phyloP scores from a whole-genome alignment of 495 filamentous ascomycete species.

The Opeltia flavorubescens region DNA sequence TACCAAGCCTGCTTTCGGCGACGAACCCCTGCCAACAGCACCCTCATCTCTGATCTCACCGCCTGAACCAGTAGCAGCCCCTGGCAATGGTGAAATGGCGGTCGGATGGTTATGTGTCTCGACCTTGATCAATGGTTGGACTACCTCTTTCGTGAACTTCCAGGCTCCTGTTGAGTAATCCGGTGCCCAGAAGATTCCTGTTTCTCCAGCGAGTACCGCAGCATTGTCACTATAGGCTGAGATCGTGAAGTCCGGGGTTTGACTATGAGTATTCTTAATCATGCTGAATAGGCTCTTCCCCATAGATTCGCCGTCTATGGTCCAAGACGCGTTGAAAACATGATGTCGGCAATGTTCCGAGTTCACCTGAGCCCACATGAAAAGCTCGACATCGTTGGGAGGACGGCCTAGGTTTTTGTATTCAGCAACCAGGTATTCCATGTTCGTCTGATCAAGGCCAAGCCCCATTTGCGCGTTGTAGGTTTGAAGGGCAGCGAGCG shows the following conservation, averaged over 20 bases:
- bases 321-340: constrained; percentile 95
- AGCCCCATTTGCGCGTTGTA: constrained; percentile 75
- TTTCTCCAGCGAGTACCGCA: constrained; percentile 53
- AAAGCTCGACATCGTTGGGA: constrained; percentile 85
- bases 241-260: constrained; percentile 61
- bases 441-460: constrained; percentile 75
- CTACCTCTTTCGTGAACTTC: constrained; percentile 70
- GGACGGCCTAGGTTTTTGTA: constrained; percentile 56
- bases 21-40: constrained; percentile 82
- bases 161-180: constrained; percentile 73
- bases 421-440: constrained; percentile 81
- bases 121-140: constrained; percentile 86
- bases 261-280: constrained; percentile 86
- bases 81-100: constrained; percentile 69
- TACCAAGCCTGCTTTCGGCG: constrained; percentile 80
- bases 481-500: constrained; percentile 56
- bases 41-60: constrained; percentile 94
- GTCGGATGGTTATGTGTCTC: constrained; percentile 98
- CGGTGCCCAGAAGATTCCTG: constrained; percentile 69
- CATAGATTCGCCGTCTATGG: constrained; percentile 79
- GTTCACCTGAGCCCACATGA: constrained; percentile 96
- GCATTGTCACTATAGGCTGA: constrained; percentile 98
- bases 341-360: constrained; percentile 51
- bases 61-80: constrained; percentile 88
- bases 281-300: constrained; percentile 73